Conservation (phyloP, 352 stramenopile species). For the Peronospora farinosa region DNA sequence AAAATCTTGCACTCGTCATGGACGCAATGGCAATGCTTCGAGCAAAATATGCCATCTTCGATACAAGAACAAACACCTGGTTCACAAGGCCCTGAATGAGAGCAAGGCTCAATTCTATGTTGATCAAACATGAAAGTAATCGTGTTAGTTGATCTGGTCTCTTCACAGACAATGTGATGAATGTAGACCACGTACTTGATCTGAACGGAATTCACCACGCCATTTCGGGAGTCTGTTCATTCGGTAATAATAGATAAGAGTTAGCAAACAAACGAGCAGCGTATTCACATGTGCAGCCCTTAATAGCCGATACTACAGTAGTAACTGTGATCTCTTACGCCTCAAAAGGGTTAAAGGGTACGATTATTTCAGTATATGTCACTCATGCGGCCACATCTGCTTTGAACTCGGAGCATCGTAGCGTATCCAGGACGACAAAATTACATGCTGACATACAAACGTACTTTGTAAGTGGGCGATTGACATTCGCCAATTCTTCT, state of each 20-base stretch:
- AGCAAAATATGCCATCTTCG: slow-evolving; percentile 85
- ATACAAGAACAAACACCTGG: slow-evolving; percentile 84
- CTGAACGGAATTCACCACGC: slow-evolving; percentile 39
- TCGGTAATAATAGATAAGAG: neutral
- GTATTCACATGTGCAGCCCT: slow-evolving; percentile 21
- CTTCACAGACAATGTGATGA: neutral
- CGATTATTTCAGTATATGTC: slow-evolving; percentile 39
- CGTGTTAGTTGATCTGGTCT: neutral
- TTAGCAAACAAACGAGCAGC: slow-evolving; percentile 6
- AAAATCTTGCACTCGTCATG: slow-evolving; percentile 82
- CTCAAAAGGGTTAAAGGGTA: slow-evolving; percentile 25
- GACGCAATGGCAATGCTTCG: slow-evolving; percentile 86
- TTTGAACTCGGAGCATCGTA: slow-evolving; percentile 29
- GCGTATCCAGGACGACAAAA: slow-evolving; percentile 61
- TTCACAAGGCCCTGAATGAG: slow-evolving; percentile 81
- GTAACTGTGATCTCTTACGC: slow-evolving; percentile 18
- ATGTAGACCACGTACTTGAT: slow-evolving; percentile 35
- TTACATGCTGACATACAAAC: slow-evolving; percentile 25
- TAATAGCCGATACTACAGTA: slow-evolving; percentile 6
- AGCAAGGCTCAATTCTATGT: slow-evolving; percentile 75
- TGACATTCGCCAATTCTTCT: slow-evolving; percentile 57
- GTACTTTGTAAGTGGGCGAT: slow-evolving; percentile 63
- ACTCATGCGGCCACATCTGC: slow-evolving; percentile 39
- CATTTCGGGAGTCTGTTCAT: slow-evolving; percentile 35
- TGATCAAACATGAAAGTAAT: neutral